Conservation (phyloP, 1,284 basidiomycete species). For the Ceratobasidium sp. region DNA sequence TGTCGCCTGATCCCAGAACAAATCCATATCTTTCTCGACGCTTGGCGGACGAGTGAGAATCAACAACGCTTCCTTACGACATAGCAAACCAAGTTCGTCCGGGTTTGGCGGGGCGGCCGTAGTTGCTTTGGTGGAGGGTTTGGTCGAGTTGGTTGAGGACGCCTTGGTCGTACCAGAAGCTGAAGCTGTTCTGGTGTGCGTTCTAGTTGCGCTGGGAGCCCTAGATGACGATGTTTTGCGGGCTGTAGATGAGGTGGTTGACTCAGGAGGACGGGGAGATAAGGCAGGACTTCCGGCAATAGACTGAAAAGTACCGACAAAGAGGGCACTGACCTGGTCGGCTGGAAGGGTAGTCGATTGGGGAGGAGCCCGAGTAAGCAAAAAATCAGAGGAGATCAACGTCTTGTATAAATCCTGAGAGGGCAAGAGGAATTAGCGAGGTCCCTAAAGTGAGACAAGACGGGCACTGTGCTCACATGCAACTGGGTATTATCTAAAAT, state of each 20-base stretch:
- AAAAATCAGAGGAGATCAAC: conserved; percentile 22
- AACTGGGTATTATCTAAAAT: conserved; percentile 19
- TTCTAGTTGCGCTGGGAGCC: conserved; percentile 37
- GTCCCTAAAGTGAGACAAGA: too few species aligned
- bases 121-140: conserved; percentile 15
- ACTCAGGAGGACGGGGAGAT: conserved; percentile 4
- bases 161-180: conserved; percentile 2
- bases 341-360: conserved; percentile 2
- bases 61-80: conserved; percentile 40
- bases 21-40: conserved; percentile 31
- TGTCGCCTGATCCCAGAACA: conserved; percentile 47
- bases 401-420: conserved; percentile 21
- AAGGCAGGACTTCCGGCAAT: conserved; percentile 23
- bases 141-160: neutral
- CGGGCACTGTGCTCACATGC: neutral
- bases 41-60: conserved; percentile 39
- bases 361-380: conserved; percentile 29
- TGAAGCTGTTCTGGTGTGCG: conserved; percentile 18
- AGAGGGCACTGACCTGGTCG: conserved; percentile 34
- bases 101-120: neutral
- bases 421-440: neutral
- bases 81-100: conserved; percentile 8
- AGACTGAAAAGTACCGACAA: conserved; percentile 28
- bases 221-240: conserved; percentile 29
- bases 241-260: conserved; percentile 7